Evolutionary conservation across 768 basidiomycete species (phyloP).

Genomic region (Podaxis pistillaris): DNA sequence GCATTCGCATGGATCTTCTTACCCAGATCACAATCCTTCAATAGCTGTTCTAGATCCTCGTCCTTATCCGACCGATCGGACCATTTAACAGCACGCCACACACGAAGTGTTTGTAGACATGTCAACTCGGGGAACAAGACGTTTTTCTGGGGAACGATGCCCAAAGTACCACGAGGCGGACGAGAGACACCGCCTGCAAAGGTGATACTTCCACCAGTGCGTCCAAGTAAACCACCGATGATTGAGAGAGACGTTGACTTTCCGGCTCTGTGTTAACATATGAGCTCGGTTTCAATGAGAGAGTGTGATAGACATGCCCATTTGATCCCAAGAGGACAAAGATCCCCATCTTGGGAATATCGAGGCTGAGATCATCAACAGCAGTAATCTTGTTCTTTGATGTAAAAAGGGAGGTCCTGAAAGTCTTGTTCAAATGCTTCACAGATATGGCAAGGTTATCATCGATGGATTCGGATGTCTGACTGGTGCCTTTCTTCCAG

Average conservation of each 20-base stretch:
- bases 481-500: conserved; percentile 27
- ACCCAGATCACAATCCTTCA: conserved; percentile 73
- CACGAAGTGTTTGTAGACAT: conserved; percentile 67
- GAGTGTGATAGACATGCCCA: conserved; percentile 37
- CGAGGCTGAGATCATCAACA: conserved; percentile 61
- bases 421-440: conserved; percentile 57
- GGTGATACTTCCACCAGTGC: conserved; percentile 55
- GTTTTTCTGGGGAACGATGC: conserved; percentile 83
- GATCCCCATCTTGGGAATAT: conserved; percentile 72
- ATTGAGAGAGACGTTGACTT: conserved; percentile 75
- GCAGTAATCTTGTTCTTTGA: conserved; percentile 55
- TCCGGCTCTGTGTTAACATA: conserved; percentile 51
- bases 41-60: conserved; percentile 62
- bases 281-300: background rate
- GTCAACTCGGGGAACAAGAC: conserved; percentile 76
- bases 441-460: conserved; percentile 59
- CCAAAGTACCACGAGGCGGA: conserved; percentile 64
- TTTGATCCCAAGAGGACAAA: conserved; percentile 77
- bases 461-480: conserved; percentile 23
- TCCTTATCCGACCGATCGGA: conserved; percentile 41
- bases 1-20: conserved; percentile 68
- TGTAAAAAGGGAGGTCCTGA: conserved; percentile 46
- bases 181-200: conserved; percentile 51
- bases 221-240: conserved; percentile 59
- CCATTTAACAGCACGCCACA: conserved; percentile 75